Percentiles rank a stretch among this genome's conserved stretches.
phyloP scores from a whole-genome alignment of 306 rosid genomes.

The Sophora flavescens region DNA sequence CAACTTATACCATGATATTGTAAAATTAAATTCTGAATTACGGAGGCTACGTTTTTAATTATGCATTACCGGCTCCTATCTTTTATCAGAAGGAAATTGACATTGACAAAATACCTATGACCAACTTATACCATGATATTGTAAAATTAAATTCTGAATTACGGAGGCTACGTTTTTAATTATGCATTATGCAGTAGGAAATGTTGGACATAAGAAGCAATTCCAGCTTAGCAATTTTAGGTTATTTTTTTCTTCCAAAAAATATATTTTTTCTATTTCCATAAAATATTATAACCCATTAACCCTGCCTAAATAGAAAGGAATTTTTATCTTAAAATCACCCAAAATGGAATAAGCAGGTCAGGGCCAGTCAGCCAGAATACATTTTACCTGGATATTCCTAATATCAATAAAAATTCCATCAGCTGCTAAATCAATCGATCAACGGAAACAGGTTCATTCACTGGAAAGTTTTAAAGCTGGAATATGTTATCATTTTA shows the following conservation, averaged over 20 bases:
- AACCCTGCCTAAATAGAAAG: background rate
- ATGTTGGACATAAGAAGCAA: background rate
- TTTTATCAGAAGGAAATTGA: background rate
- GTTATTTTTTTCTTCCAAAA: no score
- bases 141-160: background rate
- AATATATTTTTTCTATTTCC: background rate
- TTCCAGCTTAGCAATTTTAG: background rate
- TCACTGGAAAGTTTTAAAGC: background rate
- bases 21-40: background rate
- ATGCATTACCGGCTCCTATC: background rate
- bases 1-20: background rate
- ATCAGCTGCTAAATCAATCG: background rate
- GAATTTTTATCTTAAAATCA: background rate
- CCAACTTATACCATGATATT: background rate
- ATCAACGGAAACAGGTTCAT: background rate
- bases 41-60: background rate
- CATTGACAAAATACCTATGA: no score
- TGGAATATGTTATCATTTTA: background rate
- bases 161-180: background rate
- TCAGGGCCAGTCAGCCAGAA: background rate
- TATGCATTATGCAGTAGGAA: background rate
- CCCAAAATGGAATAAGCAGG: background rate
- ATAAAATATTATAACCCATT: background rate
- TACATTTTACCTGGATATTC: background rate
- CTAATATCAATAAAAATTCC: background rate